phyloP scores from a whole-genome alignment of 2,329 filamentous ascomycete genomes.

The Alternaria burnsii region DNA sequence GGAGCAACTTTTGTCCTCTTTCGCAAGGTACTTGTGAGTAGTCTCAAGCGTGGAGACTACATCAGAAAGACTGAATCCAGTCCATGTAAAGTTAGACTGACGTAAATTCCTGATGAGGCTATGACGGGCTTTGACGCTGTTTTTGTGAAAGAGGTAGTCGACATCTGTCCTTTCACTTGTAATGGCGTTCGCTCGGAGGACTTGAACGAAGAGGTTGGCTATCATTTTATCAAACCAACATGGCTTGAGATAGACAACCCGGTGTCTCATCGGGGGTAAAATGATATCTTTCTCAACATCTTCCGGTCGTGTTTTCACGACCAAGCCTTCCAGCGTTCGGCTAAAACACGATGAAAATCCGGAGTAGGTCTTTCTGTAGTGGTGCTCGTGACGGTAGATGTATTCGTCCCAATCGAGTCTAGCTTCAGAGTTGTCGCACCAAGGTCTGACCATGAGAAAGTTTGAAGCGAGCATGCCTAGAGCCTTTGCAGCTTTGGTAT shows the following conservation, averaged over 20 bases:
- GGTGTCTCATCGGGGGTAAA: constrained; percentile 77
- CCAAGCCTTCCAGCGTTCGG: constrained; percentile 76
- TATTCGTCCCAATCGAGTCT: constrained; percentile 78
- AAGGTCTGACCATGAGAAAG: constrained; percentile 80
- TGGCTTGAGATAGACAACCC: constrained; percentile 76
- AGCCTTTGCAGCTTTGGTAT: constrained; percentile 61
- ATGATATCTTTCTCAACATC: constrained; percentile 71
- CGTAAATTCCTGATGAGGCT: constrained; percentile 79
- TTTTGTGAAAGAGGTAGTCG: constrained; percentile 89
- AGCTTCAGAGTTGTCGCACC: constrained; percentile 71
- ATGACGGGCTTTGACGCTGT: constrained; percentile 72
- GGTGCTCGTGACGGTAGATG: constrained; percentile 62
- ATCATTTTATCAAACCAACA: constrained; percentile 85
- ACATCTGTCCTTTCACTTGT: constrained; percentile 84
- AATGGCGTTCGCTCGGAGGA: constrained; percentile 84
- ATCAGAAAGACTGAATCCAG: constrained; percentile 73
- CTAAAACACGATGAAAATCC: constrained; percentile 67
- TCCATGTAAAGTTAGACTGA: constrained; percentile 86
- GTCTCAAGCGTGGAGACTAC: constrained; percentile 71
- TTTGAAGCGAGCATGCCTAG: constrained; percentile 70
- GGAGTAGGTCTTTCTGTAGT: constrained; percentile 64
- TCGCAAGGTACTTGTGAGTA: constrained; percentile 71
- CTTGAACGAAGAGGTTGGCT: constrained; percentile 84
- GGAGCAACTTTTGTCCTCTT: constrained; percentile 67
- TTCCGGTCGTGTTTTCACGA: constrained; percentile 79